Conservation (phyloP, 768 basidiomycete species). For the Russula sp. region DNA sequence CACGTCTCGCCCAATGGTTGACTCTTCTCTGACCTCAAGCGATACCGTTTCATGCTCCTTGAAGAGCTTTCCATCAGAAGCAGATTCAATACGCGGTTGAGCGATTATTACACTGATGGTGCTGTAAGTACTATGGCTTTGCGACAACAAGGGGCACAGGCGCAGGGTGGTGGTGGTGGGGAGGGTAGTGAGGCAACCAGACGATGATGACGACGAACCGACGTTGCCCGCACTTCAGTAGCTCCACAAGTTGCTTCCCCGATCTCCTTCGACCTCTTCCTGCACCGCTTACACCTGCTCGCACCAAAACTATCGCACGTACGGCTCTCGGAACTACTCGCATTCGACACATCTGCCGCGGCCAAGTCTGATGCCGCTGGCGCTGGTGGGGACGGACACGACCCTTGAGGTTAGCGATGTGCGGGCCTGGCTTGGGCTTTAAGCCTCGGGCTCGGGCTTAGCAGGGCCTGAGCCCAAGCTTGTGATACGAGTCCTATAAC, state of each 20-base stretch:
- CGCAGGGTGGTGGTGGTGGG: not conserved
- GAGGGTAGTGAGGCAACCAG: not conserved
- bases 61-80: slow-evolving; percentile 28
- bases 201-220: slow-evolving; percentile 1
- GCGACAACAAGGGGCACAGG: not conserved
- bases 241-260: slow-evolving; percentile 29
- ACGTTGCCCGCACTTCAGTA: slow-evolving; percentile 20
- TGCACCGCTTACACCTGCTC: slow-evolving; percentile 25
- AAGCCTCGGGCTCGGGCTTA: no score
- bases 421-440: no score
- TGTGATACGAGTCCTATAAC: no score
- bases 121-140: not conserved
- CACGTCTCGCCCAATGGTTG: slow-evolving; percentile 28
- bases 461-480: no score
- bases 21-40: slow-evolving; percentile 27
- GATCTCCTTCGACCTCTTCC: slow-evolving; percentile 27
- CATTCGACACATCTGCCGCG: no score
- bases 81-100: slow-evolving; percentile 26
- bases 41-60: slow-evolving; percentile 19
- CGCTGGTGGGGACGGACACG: no score
- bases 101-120: slow-evolving; percentile 20
- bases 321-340: slow-evolving; percentile 29
- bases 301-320: slow-evolving; percentile 26
- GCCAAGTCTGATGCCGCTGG: no score
- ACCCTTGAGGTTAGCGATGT: no score